A percentile compares a stretch with the other conserved stretches of the same genome.
Conservation (phyloP, 305 asterid genomes). For the Fraxinus platypoda region DNA sequence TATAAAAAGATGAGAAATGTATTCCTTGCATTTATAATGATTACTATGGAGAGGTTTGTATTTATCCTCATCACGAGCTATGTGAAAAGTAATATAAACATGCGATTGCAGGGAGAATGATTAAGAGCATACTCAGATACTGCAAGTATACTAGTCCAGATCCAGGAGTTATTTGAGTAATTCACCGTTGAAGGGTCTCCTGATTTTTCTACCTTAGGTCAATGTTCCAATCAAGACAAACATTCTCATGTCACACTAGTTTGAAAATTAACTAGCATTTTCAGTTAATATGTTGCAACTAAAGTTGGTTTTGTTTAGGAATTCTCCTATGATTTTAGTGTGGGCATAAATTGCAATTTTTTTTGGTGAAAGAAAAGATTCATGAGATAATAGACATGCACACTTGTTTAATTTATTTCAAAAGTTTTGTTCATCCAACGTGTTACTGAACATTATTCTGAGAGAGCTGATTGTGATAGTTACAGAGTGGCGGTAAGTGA, state of each 20-base stretch:
- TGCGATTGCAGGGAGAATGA: background rate
- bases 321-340: background rate
- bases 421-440: background rate
- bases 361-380: background rate
- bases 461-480: background rate
- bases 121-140: background rate
- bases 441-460: background rate
- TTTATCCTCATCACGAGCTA: background rate
- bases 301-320: background rate
- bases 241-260: conserved; percentile 1
- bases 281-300: background rate
- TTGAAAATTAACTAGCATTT: background rate
- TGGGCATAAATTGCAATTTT: background rate
- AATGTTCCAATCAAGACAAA: background rate
- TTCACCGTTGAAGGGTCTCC: background rate
- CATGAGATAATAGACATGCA: background rate
- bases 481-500: background rate
- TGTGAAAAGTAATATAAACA: background rate
- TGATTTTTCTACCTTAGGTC: background rate
- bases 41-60: background rate
- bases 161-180: background rate
- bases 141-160: background rate
- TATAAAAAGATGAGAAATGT: background rate
- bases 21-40: background rate
- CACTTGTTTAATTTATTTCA: background rate